These are phyloP conservation scores for Platanus orientalis DNA, from an alignment of 164 flowering plant genomes.

Conservation along the genomic window DNA sequence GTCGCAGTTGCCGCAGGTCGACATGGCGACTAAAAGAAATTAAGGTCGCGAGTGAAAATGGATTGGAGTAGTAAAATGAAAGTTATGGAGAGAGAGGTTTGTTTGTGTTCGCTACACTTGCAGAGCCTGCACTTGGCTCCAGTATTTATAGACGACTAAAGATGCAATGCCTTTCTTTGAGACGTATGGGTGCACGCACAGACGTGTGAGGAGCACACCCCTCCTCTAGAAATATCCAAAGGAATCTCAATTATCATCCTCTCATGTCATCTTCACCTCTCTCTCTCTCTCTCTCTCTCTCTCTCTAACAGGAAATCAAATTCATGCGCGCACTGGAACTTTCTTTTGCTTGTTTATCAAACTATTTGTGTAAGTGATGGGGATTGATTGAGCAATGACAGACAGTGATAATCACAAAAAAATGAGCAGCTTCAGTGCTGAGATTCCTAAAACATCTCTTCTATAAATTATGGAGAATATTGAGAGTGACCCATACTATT, in stretches of 20 bases:
- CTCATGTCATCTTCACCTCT: constrained; percentile 36
- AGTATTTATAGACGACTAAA: constrained; percentile 27
- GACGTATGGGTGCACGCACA: background rate
- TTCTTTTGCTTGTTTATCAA: background rate
- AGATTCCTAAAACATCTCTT: too few species aligned
- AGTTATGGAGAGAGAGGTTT: background rate
- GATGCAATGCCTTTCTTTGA: too few species aligned
- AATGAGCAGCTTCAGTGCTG: too few species aligned
- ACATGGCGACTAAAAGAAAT: constrained; percentile 36
- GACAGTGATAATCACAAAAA: too few species aligned
- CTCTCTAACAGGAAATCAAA: too few species aligned
- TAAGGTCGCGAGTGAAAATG: background rate
- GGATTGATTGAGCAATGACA: background rate
- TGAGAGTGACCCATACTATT: too few species aligned
- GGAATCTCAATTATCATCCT: constrained; percentile 44
- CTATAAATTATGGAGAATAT: too few species aligned
- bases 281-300: background rate
- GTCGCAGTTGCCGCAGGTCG: constrained; percentile 72
- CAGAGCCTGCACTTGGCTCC: background rate
- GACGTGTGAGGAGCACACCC: constrained; percentile 37
- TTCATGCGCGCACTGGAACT: background rate
- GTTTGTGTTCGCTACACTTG: background rate
- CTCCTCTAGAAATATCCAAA: constrained; percentile 15
- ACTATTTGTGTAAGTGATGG: background rate
- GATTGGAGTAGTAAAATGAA: constrained; percentile 4